These are phyloP conservation scores for Globisporangium cylindrosporum DNA, from an alignment of 352 stramenopile species.

Conservation along the genomic window DNA sequence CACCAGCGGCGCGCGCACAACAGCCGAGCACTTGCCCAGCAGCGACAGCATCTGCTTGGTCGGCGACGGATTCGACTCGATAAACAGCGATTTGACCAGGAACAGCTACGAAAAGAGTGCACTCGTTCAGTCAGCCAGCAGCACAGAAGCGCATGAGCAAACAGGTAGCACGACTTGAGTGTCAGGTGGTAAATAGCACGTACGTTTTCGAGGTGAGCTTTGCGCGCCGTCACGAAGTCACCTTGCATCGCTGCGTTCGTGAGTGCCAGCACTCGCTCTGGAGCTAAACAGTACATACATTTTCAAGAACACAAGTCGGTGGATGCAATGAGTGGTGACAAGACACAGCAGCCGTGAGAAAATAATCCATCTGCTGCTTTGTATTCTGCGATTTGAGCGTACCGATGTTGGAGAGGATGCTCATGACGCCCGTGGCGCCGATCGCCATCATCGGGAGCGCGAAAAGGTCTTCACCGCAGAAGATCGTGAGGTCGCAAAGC, in stretches of 20 bases:
- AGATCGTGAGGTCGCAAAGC: conserved; percentile 89
- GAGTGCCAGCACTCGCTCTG: conserved; percentile 83
- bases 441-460: conserved; percentile 90
- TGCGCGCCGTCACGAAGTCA: conserved; percentile 74
- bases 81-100: conserved; percentile 89
- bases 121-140: background rate
- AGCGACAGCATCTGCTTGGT: conserved; percentile 88
- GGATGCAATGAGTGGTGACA: background rate
- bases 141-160: background rate
- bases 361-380: conserved; percentile 7
- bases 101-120: conserved; percentile 55
- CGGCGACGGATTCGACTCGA: conserved; percentile 88
- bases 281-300: conserved; percentile 33
- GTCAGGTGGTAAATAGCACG: conserved; percentile 13
- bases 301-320: background rate
- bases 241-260: conserved; percentile 72
- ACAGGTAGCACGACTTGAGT: background rate
- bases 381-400: conserved; percentile 4
- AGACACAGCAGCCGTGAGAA: background rate
- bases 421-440: conserved; percentile 87
- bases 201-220: conserved; percentile 84
- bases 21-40: conserved; percentile 76
- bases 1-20: conserved; percentile 71
- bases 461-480: conserved; percentile 89
- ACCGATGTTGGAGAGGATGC: conserved; percentile 88